Percentiles rank a stretch among this genome's conserved stretches.
These are phyloP conservation scores for Begonia fuchsioides DNA, from an alignment of 306 rosid genomes.

Conservation along the genomic window DNA sequence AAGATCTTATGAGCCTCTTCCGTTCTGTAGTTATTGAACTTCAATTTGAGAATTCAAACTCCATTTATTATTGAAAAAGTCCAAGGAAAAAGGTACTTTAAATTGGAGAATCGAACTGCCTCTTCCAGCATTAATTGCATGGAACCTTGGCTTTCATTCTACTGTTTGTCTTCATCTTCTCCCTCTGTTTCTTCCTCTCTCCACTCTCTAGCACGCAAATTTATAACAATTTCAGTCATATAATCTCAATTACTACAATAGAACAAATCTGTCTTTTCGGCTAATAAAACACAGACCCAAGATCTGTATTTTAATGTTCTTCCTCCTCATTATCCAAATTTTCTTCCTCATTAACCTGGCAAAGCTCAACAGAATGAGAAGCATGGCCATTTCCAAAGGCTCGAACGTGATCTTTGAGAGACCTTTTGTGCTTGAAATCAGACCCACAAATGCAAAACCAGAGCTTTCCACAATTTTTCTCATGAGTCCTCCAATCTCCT, in stretches of 20 bases:
- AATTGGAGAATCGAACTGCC: slow-evolving; percentile 31
- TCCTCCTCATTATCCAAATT: slow-evolving; percentile 3
- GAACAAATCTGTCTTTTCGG: not conserved
- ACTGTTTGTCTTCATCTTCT: slow-evolving; percentile 65
- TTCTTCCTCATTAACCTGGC: slow-evolving; percentile 22
- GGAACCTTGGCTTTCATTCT: slow-evolving; percentile 47
- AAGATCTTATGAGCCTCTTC: not conserved
- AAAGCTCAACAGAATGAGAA: slow-evolving; percentile 44
- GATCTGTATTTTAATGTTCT: slow-evolving; percentile 14
- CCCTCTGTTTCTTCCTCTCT: slow-evolving; percentile 15
- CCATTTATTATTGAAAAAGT: slow-evolving; percentile 10
- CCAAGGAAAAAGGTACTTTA: slow-evolving; percentile 17
- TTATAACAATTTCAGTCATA: not conserved
- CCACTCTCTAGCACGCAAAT: slow-evolving; percentile 14
- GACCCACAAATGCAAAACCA: slow-evolving; percentile 98
- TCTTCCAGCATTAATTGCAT: slow-evolving; percentile 38
- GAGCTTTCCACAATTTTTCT: slow-evolving; percentile 88
- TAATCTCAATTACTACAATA: not conserved
- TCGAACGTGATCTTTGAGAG: slow-evolving; percentile 76
- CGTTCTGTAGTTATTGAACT: no score
- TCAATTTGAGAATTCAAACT: not conserved
- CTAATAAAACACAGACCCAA: slow-evolving; percentile 18
- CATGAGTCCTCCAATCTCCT: slow-evolving; percentile 95
- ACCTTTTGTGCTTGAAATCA: slow-evolving; percentile 86
- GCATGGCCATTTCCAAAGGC: slow-evolving; percentile 80